Conservation (phyloP, 768 basidiomycete species). For the Mycena capillaripes region DNA sequence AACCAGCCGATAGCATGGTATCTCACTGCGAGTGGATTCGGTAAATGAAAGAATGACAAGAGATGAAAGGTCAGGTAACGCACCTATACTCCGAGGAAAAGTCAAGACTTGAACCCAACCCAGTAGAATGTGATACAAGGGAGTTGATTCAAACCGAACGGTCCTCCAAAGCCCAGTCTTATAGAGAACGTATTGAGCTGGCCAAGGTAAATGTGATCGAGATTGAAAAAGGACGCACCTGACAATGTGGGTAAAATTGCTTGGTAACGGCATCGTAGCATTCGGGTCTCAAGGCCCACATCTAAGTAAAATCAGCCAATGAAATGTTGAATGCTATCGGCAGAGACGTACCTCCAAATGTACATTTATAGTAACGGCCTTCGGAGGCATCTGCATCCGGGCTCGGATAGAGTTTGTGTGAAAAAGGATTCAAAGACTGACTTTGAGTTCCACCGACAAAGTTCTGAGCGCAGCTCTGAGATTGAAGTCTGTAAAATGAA, state of each 20-base stretch:
- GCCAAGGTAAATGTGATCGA: not conserved
- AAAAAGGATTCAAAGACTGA: no score
- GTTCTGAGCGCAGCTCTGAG: not conserved
- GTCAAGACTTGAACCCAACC: not conserved
- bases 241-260: not conserved
- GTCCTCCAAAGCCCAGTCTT: not conserved
- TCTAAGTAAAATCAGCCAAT: not conserved
- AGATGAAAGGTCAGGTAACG: not conserved
- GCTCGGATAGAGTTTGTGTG: no score
- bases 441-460: no score
- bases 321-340: not conserved
- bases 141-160: conserved; percentile 1
- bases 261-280: not conserved
- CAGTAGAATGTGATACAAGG: not conserved
- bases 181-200: not conserved
- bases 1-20: not conserved
- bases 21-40: not conserved
- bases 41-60: not conserved
- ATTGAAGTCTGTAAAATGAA: not conserved
- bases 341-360: not conserved
- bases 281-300: not conserved
- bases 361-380: not conserved
- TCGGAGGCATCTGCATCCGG: not conserved
- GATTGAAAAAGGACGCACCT: not conserved
- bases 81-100: not conserved